Conservation (phyloP, 1,284 basidiomycete species). For the Trichosporon sp. region DNA sequence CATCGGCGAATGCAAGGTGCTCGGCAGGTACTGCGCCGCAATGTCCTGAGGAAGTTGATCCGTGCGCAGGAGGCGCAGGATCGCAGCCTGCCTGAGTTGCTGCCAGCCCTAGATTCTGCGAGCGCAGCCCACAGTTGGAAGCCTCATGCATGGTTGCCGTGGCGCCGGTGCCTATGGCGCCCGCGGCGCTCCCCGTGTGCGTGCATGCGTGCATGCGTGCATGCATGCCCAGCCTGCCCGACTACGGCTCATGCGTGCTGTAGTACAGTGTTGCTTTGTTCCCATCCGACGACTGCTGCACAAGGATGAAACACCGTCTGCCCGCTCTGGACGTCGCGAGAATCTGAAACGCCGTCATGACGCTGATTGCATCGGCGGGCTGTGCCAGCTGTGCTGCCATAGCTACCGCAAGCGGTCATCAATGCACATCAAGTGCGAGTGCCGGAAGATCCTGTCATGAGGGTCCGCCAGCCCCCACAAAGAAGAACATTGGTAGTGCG, state of each 20-base stretch:
- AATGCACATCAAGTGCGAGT: too few relatives aligned
- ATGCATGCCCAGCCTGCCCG: too few relatives aligned
- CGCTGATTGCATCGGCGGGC: too few relatives aligned
- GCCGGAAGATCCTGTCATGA: too few relatives aligned
- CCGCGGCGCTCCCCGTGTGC: not conserved
- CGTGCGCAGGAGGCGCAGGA: not conserved
- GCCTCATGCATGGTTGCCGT: too few relatives aligned
- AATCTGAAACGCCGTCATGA: not conserved
- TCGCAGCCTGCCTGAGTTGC: too few relatives aligned
- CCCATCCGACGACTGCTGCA: not conserved
- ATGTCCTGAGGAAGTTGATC: not conserved
- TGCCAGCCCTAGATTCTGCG: not conserved
- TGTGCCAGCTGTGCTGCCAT: too few relatives aligned
- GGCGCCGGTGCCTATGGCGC: not conserved
- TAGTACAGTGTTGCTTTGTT: not conserved
- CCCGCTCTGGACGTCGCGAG: not conserved
- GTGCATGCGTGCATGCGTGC: not conserved
- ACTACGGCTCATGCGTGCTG: too few relatives aligned
- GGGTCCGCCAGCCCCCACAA: too few relatives aligned
- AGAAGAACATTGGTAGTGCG: too few relatives aligned
- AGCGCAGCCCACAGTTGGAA: not conserved
- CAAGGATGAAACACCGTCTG: not conserved
- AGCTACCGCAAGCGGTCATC: too few relatives aligned
- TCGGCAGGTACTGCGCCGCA: not conserved
- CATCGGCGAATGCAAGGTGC: not conserved